phyloP scores from a whole-genome alignment of 176 grass and related monocot species.

The Oryza glumipatula region DNA sequence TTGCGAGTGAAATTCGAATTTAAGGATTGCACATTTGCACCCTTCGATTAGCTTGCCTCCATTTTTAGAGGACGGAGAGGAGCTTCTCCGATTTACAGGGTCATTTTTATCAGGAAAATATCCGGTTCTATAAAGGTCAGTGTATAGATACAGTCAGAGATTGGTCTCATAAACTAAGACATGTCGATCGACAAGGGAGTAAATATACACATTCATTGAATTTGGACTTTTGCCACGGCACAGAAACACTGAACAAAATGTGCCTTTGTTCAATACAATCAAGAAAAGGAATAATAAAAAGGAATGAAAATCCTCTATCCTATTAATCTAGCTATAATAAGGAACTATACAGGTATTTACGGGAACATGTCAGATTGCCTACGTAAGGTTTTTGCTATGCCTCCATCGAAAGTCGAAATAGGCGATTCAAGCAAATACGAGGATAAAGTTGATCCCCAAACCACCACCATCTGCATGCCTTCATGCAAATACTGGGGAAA shows the following conservation, averaged over 20 bases:
- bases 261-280: slow-evolving; percentile 46
- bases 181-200: background rate
- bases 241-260: slow-evolving; percentile 51
- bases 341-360: slow-evolving; percentile 49
- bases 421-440: background rate
- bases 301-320: slow-evolving; percentile 12
- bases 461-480: background rate
- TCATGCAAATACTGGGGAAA: slow-evolving; percentile 21
- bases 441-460: background rate
- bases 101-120: too few species aligned
- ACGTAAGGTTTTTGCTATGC: slow-evolving; percentile 36
- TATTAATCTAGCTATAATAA: slow-evolving; percentile 32
- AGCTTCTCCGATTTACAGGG: too few species aligned
- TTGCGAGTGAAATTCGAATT: too few species aligned
- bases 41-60: too few species aligned
- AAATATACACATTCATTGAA: slow-evolving; percentile 48
- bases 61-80: too few species aligned
- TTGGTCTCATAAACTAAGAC: background rate
- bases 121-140: too few species aligned
- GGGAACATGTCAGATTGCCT: slow-evolving; percentile 40
- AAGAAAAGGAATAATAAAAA: background rate
- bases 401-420: background rate
- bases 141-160: too few species aligned
- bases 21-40: too few species aligned
- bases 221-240: slow-evolving; percentile 38